Conservation (phyloP, 768 basidiomycete species). For the Serendipita indica region DNA sequence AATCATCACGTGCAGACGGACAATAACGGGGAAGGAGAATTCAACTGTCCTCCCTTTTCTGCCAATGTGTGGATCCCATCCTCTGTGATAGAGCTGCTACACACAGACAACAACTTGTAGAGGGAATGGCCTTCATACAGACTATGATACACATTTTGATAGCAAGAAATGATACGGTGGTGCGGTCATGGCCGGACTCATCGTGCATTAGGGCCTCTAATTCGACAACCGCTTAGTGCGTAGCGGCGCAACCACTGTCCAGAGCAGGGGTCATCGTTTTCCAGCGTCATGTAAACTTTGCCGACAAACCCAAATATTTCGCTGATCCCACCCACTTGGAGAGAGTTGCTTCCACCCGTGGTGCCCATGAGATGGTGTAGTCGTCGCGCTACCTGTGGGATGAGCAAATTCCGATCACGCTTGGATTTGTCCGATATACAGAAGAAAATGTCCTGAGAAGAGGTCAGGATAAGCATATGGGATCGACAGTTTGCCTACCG, state of each 20-base stretch:
- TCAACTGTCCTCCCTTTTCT: neutral
- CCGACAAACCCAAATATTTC: neutral
- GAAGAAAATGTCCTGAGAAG: neutral
- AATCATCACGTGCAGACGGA: neutral
- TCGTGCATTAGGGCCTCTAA: too few relatives aligned
- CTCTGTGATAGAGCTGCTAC: too few relatives aligned
- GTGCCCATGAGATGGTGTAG: neutral
- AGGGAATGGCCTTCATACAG: too few relatives aligned
- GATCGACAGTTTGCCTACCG: neutral
- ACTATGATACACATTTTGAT: too few relatives aligned
- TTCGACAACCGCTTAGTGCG: neutral
- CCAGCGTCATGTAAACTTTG: neutral
- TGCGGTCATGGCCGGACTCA: too few relatives aligned
- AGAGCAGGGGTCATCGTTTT: neutral
- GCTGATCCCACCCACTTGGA: neutral
- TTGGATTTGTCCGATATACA: neutral
- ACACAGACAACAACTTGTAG: too few relatives aligned
- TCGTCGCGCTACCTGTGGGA: neutral
- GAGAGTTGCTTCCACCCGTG: too few relatives aligned
- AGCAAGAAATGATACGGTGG: too few relatives aligned
- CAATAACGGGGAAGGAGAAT: neutral
- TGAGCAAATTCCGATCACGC: neutral
- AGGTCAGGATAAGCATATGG: neutral
- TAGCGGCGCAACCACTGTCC: neutral
- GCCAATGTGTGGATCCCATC: neutral